Conservation (phyloP, 441 rosid species). For the Corymbia calophylla region DNA sequence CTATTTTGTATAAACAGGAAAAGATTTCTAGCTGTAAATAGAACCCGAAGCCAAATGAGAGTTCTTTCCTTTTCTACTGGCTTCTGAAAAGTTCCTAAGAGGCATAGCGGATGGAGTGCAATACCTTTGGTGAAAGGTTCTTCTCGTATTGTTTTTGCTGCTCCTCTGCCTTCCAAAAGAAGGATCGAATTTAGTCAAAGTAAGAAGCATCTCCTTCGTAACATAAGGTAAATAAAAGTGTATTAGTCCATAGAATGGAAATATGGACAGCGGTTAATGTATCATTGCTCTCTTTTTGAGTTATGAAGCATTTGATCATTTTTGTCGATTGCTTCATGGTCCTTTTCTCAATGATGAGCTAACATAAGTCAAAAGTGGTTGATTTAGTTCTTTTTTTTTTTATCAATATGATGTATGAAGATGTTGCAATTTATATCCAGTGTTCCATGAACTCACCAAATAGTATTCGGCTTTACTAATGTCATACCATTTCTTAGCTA, state of each 20-base stretch:
- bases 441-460: neutral
- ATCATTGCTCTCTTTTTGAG: neutral
- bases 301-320: neutral
- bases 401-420: neutral
- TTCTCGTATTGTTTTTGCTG: neutral
- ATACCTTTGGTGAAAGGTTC: neutral
- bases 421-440: neutral
- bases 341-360: neutral
- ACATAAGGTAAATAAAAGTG: neutral
- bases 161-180: neutral
- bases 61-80: neutral
- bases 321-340: neutral
- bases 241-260: neutral
- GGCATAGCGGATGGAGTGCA: neutral
- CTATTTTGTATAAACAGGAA: neutral
- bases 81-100: neutral
- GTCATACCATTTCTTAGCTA: slow-evolving; percentile 38
- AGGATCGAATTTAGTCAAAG: neutral
- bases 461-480: neutral
- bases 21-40: neutral
- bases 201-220: neutral
- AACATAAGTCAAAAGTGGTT: neutral
- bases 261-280: neutral
- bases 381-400: neutral
- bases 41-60: neutral